Base-by-base conservation (phyloP, 495 filamentous ascomycete genomes). In the Daldinia bambusicola region DNA sequence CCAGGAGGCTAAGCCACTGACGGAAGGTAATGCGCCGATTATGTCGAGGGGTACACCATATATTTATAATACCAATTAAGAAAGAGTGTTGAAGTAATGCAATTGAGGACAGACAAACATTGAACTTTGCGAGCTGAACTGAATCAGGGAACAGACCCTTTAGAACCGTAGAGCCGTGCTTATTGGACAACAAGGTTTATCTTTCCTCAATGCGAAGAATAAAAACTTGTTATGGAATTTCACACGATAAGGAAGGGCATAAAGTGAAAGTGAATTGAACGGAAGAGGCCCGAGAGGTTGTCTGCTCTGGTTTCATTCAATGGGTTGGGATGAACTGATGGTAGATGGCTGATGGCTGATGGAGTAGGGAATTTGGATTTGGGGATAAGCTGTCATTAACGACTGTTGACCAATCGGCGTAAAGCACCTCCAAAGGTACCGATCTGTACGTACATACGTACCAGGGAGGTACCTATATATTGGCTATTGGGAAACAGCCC, bases 381-480 rank as follows among this genome's bases (percentile, higher is more conserved):
- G 56, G 70, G 70, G 69, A 73, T 73, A 72, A 72, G 70, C 70
- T 72, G 70, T 72, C 65, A 72, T 72, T 62, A 72, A 69, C 55
- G 2, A 31, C 38, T 55, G 38, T 63, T 30, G 43, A 32, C 70
- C 70, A 73, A 73, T 73, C 70, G 63, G 66, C 55, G 53, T 31
- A 43, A 60, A 60, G 56, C 9, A 56, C 4, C 7, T 31, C 2
- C 9, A 36, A 53, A 30, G 50, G 20, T 38, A 57, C 55, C 16
- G 16, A 20, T 38, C n/a, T 38, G 34, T 58, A 56, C 13, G 31
- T 53, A 55, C 51, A 8, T 55, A 37, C 13, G 31, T 37, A 58
- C 20, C 48, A n/a, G n/a, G n/a, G n/a, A n/a, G n/a, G n/a, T 43
- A 64, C 36, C 55, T 36, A 10, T 51, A 43, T 30, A 36, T 13